These are phyloP conservation scores for Lodderomyces theae DNA, from an alignment of 1,139 yeast species.

Conservation along the genomic window DNA sequence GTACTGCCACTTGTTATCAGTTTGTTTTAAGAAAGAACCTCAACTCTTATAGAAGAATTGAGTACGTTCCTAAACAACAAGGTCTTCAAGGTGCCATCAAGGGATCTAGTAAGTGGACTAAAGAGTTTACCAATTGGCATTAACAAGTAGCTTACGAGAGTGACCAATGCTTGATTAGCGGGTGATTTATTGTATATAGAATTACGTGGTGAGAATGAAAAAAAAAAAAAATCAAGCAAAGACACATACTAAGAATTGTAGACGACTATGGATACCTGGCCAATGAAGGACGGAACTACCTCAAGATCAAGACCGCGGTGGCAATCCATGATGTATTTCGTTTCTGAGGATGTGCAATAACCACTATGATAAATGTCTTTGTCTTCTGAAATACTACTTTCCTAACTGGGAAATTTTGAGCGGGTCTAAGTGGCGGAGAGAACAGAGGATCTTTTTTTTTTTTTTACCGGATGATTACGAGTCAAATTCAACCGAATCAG, in stretches of 20 bases:
- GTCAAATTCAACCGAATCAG: background rate
- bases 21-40: slow-evolving; percentile 86
- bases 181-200: background rate
- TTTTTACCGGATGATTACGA: background rate
- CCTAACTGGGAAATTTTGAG: background rate
- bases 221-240: too few relatives aligned
- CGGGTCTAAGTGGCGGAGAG: slow-evolving; percentile 1
- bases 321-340: too few relatives aligned
- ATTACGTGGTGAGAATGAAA: background rate
- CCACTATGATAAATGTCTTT: too few relatives aligned
- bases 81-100: slow-evolving; percentile 68
- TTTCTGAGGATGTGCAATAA: too few relatives aligned
- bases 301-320: too few relatives aligned
- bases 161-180: too few relatives aligned
- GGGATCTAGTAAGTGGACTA: slow-evolving; percentile 36
- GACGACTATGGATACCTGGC: too few relatives aligned
- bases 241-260: too few relatives aligned
- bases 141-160: too few relatives aligned
- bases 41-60: slow-evolving; percentile 79
- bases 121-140: slow-evolving; percentile 14
- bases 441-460: too few relatives aligned
- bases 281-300: too few relatives aligned
- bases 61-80: slow-evolving; percentile 74
- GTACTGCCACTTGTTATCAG: slow-evolving; percentile 91
- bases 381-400: too few relatives aligned